A percentile compares a stretch with the other conserved stretches of the same genome.
Conservation (phyloP, 2,329 filamentous ascomycete genomes). For the Fulvia fulva region DNA sequence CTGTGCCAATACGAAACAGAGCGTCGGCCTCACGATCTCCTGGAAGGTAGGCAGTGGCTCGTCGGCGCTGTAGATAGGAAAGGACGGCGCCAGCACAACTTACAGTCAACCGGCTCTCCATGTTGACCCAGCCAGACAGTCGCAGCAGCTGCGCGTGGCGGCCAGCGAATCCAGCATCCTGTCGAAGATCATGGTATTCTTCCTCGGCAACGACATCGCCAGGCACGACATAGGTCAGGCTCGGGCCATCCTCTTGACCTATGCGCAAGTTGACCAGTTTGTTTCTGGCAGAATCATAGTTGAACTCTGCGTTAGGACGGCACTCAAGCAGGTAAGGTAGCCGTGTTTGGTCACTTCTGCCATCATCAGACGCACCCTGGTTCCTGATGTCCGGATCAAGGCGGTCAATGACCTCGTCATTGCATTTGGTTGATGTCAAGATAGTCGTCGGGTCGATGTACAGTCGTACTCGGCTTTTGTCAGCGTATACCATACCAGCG, state of each 20-base stretch:
- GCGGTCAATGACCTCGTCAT: slow-evolving; percentile 45
- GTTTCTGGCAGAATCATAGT: slow-evolving; percentile 60
- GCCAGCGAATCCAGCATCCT: slow-evolving; percentile 47
- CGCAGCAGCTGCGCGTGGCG: slow-evolving; percentile 63
- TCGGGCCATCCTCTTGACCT: slow-evolving; percentile 45
- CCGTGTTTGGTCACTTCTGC: slow-evolving; percentile 44
- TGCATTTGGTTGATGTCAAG: slow-evolving; percentile 54
- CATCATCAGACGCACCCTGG: slow-evolving; percentile 23
- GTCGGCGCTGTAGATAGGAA: slow-evolving; percentile 68
- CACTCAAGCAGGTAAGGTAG: slow-evolving; percentile 62
- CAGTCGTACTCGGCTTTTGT: slow-evolving; percentile 50
- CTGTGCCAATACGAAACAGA: slow-evolving; percentile 56
- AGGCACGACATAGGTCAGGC: slow-evolving; percentile 58
- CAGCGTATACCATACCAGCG: slow-evolving; percentile 9
- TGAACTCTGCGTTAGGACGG: slow-evolving; percentile 69
- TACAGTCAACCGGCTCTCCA: slow-evolving; percentile 69
- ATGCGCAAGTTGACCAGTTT: slow-evolving; percentile 61
- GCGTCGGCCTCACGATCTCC: slow-evolving; percentile 53
- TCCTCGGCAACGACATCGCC: slow-evolving; percentile 45
- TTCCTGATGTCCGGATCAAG: slow-evolving; percentile 42
- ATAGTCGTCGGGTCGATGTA: slow-evolving; percentile 61
- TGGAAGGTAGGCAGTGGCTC: slow-evolving; percentile 59
- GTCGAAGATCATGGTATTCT: slow-evolving; percentile 37
- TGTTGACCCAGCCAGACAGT: slow-evolving; percentile 66
- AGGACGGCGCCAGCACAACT: slow-evolving; percentile 86